Percentiles rank a stretch among this genome's conserved stretches.
phyloP scores from a whole-genome alignment of 2,329 filamentous ascomycete genomes.

The Biscogniauxia mediterranea region DNA sequence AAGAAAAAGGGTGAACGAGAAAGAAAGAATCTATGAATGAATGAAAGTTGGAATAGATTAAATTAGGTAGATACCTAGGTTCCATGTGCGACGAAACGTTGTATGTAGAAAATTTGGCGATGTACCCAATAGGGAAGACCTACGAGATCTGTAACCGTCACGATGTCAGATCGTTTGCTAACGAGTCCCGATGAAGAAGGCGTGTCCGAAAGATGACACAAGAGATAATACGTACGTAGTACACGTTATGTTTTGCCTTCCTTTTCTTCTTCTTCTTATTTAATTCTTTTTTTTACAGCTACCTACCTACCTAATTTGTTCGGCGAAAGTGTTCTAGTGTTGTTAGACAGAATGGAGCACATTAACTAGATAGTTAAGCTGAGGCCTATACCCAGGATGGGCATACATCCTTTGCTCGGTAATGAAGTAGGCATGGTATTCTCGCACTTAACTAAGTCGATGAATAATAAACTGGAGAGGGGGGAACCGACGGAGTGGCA shows the following conservation, averaged over 20 bases:
- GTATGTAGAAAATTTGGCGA: neutral
- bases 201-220: neutral
- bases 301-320: neutral
- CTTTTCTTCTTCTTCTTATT: neutral
- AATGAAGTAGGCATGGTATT: neutral
- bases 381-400: neutral
- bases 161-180: neutral
- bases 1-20: neutral
- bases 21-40: neutral
- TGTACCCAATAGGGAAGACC: neutral
- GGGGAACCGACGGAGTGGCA: neutral
- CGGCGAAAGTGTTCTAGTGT: neutral
- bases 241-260: neutral
- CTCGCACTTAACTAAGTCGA: neutral
- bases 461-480: too few species aligned
- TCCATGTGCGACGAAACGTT: neutral
- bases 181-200: neutral
- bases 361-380: neutral
- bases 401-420: neutral
- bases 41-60: neutral
- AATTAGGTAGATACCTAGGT: neutral
- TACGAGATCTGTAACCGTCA: neutral
- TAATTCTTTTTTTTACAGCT: too few species aligned
- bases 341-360: neutral
- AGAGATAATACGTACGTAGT: neutral